These are phyloP conservation scores for Sphagnum magellanicum DNA, from an alignment of 228 moss, liverwort and hornwort species.

Conservation along the genomic window DNA sequence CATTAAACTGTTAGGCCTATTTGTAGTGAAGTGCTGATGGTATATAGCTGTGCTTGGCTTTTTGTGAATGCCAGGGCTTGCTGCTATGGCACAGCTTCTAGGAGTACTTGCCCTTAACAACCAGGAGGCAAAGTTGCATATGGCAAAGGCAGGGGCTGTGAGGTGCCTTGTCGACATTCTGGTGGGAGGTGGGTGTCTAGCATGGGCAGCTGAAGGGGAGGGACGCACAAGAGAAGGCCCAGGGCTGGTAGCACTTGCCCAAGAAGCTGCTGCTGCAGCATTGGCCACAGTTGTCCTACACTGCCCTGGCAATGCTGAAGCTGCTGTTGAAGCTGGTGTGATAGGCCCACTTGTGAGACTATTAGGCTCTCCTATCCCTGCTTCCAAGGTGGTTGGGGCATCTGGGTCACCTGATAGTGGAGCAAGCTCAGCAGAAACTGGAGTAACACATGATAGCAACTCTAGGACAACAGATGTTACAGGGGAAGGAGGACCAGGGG, in stretches of 20 bases:
- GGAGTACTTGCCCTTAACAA: conserved; percentile 54
- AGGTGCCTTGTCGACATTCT: conserved; percentile 59
- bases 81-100: conserved; percentile 63
- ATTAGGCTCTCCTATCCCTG: conserved; percentile 16
- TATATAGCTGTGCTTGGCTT: too few relatives aligned
- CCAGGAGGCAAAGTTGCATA: conserved; percentile 37
- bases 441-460: conserved; percentile 9
- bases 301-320: conserved; percentile 48
- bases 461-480: conserved; percentile 1
- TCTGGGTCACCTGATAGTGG: not conserved
- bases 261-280: conserved; percentile 63
- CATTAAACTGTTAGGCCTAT: too few relatives aligned
- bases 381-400: not conserved
- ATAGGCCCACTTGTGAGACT: conserved; percentile 41
- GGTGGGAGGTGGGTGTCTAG: conserved; percentile 20
- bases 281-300: conserved; percentile 52
- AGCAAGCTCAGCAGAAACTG: conserved; percentile 15
- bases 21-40: too few relatives aligned
- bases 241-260: conserved; percentile 27
- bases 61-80: conserved; percentile 25
- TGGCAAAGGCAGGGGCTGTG: conserved; percentile 60
- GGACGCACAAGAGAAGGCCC: conserved; percentile 13
- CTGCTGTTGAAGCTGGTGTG: conserved; percentile 45
- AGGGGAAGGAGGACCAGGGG: not conserved
- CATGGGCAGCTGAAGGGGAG: conserved; percentile 15